A percentile compares a stretch with the other conserved stretches of the same genome.
Evolutionary conservation across 1,284 basidiomycete species (phyloP).

Genomic region (Anthracocystis panici-leucophaei): DNA sequence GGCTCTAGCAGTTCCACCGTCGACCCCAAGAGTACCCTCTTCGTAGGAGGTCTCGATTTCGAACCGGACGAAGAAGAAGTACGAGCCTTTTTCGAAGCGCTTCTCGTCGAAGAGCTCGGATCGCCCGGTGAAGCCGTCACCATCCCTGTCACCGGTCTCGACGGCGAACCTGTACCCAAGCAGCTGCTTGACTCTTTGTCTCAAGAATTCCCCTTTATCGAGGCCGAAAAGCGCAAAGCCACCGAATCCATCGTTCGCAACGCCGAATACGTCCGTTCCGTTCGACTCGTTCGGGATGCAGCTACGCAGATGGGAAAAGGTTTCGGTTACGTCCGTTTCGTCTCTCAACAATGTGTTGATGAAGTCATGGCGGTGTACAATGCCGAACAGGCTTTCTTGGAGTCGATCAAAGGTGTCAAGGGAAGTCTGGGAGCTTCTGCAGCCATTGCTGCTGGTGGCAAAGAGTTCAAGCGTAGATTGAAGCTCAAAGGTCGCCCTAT

Average conservation of each 20-base stretch:
- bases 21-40: conserved; percentile 79
- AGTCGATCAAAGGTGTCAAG: conserved; percentile 38
- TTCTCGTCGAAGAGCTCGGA: conserved; percentile 82
- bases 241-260: conserved; percentile 37
- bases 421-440: conserved; percentile 43
- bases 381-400: conserved; percentile 63
- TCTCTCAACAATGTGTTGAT: conserved; percentile 74
- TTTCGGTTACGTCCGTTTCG: conserved; percentile 92
- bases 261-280: conserved; percentile 80
- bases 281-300: conserved; percentile 88
- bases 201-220: conserved; percentile 38
- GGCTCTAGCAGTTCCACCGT: conserved; percentile 37
- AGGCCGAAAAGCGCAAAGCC: conserved; percentile 25
- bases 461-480: conserved; percentile 62
- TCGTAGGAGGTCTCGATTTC: conserved; percentile 94
- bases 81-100: conserved; percentile 84
- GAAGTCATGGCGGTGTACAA: conserved; percentile 65
- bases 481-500: conserved; percentile 64
- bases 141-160: conserved; percentile 38
- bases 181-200: conserved; percentile 24
- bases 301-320: conserved; percentile 98
- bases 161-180: conserved; percentile 31
- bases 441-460: conserved; percentile 46
- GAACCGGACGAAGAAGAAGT: conserved; percentile 90
- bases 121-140: conserved; percentile 55